Evolutionary conservation across 2,329 filamentous ascomycete genomes (phyloP), one percentile per base, ranked within the genome.

Genomic region (Podosphaera aphanis): DNA sequence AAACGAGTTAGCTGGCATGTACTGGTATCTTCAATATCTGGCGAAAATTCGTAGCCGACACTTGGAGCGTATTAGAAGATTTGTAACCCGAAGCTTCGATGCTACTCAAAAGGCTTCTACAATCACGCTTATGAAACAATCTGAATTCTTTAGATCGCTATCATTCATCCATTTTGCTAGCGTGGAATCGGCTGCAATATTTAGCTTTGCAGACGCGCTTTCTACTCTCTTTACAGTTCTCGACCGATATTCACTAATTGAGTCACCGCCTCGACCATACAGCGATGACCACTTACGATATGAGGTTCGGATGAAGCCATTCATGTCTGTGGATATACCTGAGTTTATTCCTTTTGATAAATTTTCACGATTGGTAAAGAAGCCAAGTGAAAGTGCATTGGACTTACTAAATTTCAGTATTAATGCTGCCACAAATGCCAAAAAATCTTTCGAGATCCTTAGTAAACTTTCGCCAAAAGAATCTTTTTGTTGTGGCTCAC

Each of bases 1-100:
- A 0, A 80, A 93, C 59, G 90, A 98, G 60, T 68, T 90, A 8
- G 72, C 77, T 0, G 77, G 75, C 20, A 93, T 94, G 81, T 95
- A 95, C 61, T 90, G 81, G 76, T 85, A 93, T 59, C 64, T 93
- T 50, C 73, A 82, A 53, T 73, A 83, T 63, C 64, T 92, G 48
- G 66, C 80, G 56, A 71, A 77, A 57, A 73, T 79, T 46, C 67
- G 79, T 15, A 50, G 45, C 44, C 52, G 51, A 2, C 74, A 94
- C 55, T 64, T 80, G 20, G 77, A 84, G 53, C 72, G 81, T 45
- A 83, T 90, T 53, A 73, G 77, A 53, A 67, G 70, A 1, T 83
- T 83, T 52, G 68, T 76, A 5, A 60, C 68, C 16, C 48, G 52
- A 40, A 48, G 35, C 7, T 52, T 52, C 25, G 47, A 49, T 13